phyloP scores from a whole-genome alignment of 1,139 yeast genomes.

The Candida sanyaensis region DNA sequence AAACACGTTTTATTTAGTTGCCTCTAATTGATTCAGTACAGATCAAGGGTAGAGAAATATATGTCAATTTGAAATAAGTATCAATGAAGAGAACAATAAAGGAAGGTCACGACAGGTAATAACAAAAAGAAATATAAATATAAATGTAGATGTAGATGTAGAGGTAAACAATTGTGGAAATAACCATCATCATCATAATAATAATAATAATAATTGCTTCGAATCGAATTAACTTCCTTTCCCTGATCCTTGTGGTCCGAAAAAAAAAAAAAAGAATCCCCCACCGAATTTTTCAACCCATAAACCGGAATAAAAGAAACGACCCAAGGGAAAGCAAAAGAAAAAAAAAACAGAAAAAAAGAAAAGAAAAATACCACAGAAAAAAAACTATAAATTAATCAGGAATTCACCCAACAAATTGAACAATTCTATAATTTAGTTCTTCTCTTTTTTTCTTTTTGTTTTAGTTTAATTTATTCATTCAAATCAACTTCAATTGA shows the following conservation, averaged over 20 bases:
- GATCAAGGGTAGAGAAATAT: not conserved
- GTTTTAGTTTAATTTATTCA: not conserved
- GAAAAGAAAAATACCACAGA: not conserved
- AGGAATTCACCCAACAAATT: not conserved
- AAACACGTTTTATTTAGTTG: no score
- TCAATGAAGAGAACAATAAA: not conserved
- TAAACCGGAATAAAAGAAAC: slow-evolving; percentile 1
- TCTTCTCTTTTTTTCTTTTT: not conserved
- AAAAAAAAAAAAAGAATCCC: not conserved
- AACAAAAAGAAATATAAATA: no score
- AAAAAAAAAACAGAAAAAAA: no score
- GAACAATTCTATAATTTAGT: not conserved
- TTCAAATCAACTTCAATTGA: not conserved
- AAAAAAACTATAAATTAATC: slow-evolving; percentile 4
- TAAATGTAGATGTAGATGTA: no score
- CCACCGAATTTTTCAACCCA: not conserved
- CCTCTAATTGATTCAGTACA: no score
- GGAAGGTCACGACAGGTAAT: no score
- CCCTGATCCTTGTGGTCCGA: slow-evolving; percentile 5
- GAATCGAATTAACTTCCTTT: not conserved
- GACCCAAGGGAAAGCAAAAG: not conserved
- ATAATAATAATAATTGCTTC: no score
- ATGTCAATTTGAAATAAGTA: not conserved
- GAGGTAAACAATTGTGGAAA: no score
- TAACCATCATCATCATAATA: no score